Conservation (phyloP, 176 grass and related monocot species). For the Themeda triandra region DNA sequence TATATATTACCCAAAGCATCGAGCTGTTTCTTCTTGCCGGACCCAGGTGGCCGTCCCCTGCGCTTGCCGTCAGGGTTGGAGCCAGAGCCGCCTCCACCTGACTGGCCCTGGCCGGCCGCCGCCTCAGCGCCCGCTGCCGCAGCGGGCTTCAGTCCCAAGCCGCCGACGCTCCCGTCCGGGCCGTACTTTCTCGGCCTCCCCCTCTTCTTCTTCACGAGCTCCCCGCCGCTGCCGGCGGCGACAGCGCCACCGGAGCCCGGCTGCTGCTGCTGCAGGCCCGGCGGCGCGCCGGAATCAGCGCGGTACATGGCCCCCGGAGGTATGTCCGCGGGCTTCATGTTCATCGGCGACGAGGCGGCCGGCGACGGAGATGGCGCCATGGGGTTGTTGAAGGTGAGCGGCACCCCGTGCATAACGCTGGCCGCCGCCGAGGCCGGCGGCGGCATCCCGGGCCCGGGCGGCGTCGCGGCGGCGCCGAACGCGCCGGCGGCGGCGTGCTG, state of each 20-base stretch:
- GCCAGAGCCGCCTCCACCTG: constrained; percentile 49
- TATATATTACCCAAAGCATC: constrained; percentile 77
- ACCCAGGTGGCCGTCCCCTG: constrained; percentile 68
- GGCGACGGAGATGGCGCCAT: constrained; percentile 47
- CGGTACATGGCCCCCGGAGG: constrained; percentile 23
- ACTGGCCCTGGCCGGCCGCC: constrained; percentile 33
- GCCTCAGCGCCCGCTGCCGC: background rate
- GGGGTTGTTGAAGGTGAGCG: constrained; percentile 45
- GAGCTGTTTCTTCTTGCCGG: constrained; percentile 89
- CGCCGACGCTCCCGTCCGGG: constrained; percentile 58
- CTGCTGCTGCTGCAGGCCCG: constrained; percentile 25
- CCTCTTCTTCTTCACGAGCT: constrained; percentile 89
- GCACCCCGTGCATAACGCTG: constrained; percentile 46
- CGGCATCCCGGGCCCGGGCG: constrained; percentile 34
- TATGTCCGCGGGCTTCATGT: constrained; percentile 40
- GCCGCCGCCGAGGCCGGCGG: constrained; percentile 19
- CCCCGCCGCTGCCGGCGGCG: constrained; percentile 37
- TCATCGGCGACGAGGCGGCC: constrained; percentile 28
- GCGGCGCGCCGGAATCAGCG: constrained; percentile 16
- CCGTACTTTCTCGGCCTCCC: constrained; percentile 96
- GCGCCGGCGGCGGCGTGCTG: constrained; percentile 20
- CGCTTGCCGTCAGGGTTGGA: constrained; percentile 61
- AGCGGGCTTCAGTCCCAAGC: constrained; percentile 39
- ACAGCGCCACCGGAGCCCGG: background rate
- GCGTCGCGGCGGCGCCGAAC: background rate